Evolutionary conservation across 768 basidiomycete genomes (phyloP).

Genomic region (Podaxis carcinomalis): DNA sequence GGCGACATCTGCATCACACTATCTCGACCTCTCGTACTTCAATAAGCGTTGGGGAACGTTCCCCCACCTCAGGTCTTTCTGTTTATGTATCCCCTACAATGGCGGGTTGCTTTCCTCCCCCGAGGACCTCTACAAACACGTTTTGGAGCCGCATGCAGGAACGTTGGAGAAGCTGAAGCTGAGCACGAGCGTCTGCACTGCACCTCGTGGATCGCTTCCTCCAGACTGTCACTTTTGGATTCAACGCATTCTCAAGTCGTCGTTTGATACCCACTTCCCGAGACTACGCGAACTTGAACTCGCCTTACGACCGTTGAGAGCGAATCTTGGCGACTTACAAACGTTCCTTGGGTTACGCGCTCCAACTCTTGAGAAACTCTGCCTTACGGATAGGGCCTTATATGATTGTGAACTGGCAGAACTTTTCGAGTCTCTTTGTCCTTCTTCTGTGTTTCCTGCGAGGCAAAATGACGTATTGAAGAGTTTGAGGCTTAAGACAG

Average conservation of each 20-base stretch:
- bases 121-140: constrained; percentile 26
- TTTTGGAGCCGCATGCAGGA: constrained; percentile 27
- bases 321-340: constrained; percentile 24
- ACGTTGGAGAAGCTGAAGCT: constrained; percentile 34
- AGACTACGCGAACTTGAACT: constrained; percentile 28
- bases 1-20: constrained; percentile 30
- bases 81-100: constrained; percentile 41
- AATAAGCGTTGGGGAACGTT: constrained; percentile 33
- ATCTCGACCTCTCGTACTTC: constrained; percentile 36
- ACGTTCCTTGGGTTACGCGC: constrained; percentile 27
- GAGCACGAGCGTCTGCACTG: constrained; percentile 25
- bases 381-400: constrained; percentile 33
- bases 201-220: constrained; percentile 16
- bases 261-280: constrained; percentile 24
- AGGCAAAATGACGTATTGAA: neutral
- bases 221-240: constrained; percentile 37
- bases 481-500: constrained; percentile 8
- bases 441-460: neutral
- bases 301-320: constrained; percentile 35
- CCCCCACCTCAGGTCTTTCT: constrained; percentile 32
- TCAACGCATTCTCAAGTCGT: constrained; percentile 28
- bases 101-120: constrained; percentile 36
- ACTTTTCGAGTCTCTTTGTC: constrained; percentile 22
- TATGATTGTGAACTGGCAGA: constrained; percentile 23
- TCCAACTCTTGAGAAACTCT: constrained; percentile 26